These are phyloP conservation scores for Cornus kousa DNA, from an alignment of 148 eudicot genomes.

Conservation along the genomic window DNA sequence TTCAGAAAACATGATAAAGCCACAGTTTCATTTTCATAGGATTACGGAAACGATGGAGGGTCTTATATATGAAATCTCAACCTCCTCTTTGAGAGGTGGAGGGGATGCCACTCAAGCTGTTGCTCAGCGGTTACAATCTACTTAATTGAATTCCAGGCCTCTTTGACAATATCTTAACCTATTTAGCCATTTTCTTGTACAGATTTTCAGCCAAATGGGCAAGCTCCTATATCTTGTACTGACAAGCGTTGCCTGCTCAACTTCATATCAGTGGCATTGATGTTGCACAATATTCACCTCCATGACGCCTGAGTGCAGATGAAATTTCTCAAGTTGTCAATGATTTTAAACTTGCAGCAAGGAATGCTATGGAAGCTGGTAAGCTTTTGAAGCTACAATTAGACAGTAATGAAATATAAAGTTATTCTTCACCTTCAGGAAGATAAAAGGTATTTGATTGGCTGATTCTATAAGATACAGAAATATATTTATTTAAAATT, in stretches of 20 bases:
- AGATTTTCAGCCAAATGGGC: slow-evolving; percentile 48
- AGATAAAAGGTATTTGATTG: too few species aligned
- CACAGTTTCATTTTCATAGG: too few species aligned
- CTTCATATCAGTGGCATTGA: slow-evolving; percentile 28
- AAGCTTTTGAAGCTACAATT: not conserved
- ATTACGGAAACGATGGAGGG: too few species aligned
- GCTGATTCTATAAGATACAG: too few species aligned
- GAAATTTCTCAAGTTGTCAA: slow-evolving; percentile 45
- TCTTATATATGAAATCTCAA: too few species aligned
- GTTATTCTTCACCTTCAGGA: not conserved
- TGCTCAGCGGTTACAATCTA: not conserved
- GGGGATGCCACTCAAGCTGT: too few species aligned
- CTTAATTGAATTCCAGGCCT: not conserved
- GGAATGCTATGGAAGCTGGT: slow-evolving; percentile 59
- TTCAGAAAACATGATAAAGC: too few species aligned
- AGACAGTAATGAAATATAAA: not conserved
- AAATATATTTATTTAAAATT: too few species aligned
- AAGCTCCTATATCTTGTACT: slow-evolving; percentile 45
- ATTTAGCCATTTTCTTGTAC: not conserved
- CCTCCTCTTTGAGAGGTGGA: too few species aligned
- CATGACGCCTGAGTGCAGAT: slow-evolving; percentile 42
- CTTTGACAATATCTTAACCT: not conserved
- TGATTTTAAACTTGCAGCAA: slow-evolving; percentile 55
- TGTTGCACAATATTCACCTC: slow-evolving; percentile 30
- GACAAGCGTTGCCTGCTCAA: slow-evolving; percentile 38